Evolutionary conservation across 2,329 filamentous ascomycete species (phyloP).

Genomic region (Diatrype stigma): DNA sequence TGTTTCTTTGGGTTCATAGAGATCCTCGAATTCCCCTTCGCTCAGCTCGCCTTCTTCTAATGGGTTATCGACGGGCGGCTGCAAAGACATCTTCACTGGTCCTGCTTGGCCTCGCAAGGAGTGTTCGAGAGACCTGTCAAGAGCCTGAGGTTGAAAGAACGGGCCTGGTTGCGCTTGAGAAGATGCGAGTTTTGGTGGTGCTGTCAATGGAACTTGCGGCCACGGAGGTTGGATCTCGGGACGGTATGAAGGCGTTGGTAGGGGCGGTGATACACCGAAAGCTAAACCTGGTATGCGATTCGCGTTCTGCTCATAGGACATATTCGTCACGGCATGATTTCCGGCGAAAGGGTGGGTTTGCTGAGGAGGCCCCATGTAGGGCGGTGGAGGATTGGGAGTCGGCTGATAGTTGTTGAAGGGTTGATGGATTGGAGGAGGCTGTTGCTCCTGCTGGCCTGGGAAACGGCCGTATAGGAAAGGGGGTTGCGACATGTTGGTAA

Average conservation of each 20-base stretch:
- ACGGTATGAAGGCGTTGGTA: conserved; percentile 10
- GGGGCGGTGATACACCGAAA: conserved; percentile 19
- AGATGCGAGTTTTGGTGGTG: background rate
- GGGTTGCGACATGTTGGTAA: conserved; percentile 35
- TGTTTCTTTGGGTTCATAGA: conserved; percentile 42
- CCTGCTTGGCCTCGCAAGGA: background rate
- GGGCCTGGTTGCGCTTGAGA: background rate
- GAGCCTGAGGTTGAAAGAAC: background rate
- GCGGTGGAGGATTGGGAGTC: conserved; percentile 9
- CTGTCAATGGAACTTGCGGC: conserved; percentile 6
- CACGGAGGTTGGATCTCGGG: conserved; percentile 8
- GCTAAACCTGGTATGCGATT: conserved; percentile 36
- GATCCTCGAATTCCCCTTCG: conserved; percentile 60
- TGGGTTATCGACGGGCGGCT: conserved; percentile 2
- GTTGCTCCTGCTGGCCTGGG: conserved; percentile 20
- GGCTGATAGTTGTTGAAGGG: conserved; percentile 11
- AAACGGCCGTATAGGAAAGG: conserved; percentile 33
- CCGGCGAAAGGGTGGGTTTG: conserved; percentile 8
- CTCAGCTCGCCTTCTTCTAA: conserved; percentile 74
- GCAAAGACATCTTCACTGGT: background rate
- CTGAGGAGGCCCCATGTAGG: conserved; percentile 9
- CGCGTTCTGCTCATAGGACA: conserved; percentile 35
- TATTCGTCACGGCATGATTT: conserved; percentile 28
- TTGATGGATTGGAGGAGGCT: conserved; percentile 18
- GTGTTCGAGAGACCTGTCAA: background rate